Base-by-base conservation (phyloP, 2,329 filamentous ascomycete genomes). In the Capronia americana region DNA sequence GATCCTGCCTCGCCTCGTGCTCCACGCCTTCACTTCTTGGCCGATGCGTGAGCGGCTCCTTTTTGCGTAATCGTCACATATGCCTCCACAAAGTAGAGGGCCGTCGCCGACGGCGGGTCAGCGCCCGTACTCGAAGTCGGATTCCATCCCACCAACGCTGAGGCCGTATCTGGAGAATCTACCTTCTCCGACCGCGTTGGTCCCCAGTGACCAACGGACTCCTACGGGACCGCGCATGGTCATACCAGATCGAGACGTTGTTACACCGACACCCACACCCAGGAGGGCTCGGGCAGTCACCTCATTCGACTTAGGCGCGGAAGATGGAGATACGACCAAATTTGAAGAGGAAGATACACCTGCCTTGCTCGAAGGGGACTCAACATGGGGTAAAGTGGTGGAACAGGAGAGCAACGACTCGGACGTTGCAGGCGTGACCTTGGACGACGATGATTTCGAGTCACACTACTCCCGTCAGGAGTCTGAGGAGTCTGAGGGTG, bases 401-500 rank as follows among this genome's bases (percentile, higher is more conserved):
- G 54, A 65, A 44, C 44, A 62, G 26, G 56, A 62, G 17, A 58
- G 55, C 14, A 34, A 63, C 17, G 62, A 67, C 4, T 62, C 66
- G 17, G 66, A 65, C 10, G 69, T 69, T 2, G 55, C 63, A 14
- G 71, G 70, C 3, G 67, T 72, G 56, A 69, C 63, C 11, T 64
- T 72, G 17, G 79, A 80, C 46, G 79, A 82, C 63, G 77, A 76
- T 4, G 80, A 82, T 64, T 81, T 82, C 56, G 77, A 80, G 62
- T 80, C 80, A 3, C 80, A 82, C 26, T 82, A 82, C 58, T 81
- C 77, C 3, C 65, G 79, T 23, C 77, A 78, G 32, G 76, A 77
- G 54, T 78, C 77, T 32, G 69, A 62, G 12, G 68, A 71, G 8
- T 64, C 64, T 23, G 58, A 71, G 46, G 65, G 44, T 5, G 50